Conservation (phyloP, 768 basidiomycete species). For the Antrodiella citrinella region DNA sequence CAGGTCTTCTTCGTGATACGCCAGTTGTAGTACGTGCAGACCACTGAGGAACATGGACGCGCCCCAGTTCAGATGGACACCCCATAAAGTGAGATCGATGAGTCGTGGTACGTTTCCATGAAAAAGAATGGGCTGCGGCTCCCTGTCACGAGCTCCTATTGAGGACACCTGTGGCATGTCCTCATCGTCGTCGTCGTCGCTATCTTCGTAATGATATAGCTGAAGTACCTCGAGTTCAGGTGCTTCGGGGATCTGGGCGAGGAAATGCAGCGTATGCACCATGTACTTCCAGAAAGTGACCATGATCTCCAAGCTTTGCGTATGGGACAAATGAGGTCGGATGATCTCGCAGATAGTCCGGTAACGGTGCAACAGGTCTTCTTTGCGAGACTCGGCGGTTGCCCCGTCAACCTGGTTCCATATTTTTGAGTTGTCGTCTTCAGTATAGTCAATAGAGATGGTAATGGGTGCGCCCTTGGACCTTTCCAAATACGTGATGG, state of each 20-base stretch:
- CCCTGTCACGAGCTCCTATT: slow-evolving; percentile 29
- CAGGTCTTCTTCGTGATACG: slow-evolving; percentile 55
- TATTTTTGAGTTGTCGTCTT: slow-evolving; percentile 9
- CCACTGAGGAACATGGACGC: slow-evolving; percentile 34
- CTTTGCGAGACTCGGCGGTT: background rate
- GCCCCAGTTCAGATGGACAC: slow-evolving; percentile 65
- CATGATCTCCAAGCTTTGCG: slow-evolving; percentile 42
- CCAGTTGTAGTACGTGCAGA: slow-evolving; percentile 47
- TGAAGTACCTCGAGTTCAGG: slow-evolving; percentile 45
- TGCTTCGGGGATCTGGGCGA: slow-evolving; percentile 38
- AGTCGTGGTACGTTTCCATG: slow-evolving; percentile 46
- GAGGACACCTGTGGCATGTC: slow-evolving; percentile 24
- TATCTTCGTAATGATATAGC: slow-evolving; percentile 46
- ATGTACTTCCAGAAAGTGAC: slow-evolving; percentile 35
- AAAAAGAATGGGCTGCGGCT: slow-evolving; percentile 41
- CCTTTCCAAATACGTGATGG: slow-evolving; percentile 40
- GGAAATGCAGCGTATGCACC: slow-evolving; percentile 31
- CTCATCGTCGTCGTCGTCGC: slow-evolving; percentile 28
- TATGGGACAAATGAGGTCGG: slow-evolving; percentile 44
- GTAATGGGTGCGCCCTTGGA: slow-evolving; percentile 47
- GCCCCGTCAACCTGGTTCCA: slow-evolving; percentile 4
- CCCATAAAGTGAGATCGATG: slow-evolving; percentile 45
- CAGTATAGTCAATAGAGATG: slow-evolving; percentile 34
- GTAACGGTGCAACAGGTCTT: slow-evolving; percentile 1
- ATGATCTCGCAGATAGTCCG: slow-evolving; percentile 28